Percentiles rank a stretch among this genome's conserved stretches.
Evolutionary conservation across 1,284 basidiomycete genomes (phyloP).

Genomic region (Sporisorium iseilematis-ciliati): DNA sequence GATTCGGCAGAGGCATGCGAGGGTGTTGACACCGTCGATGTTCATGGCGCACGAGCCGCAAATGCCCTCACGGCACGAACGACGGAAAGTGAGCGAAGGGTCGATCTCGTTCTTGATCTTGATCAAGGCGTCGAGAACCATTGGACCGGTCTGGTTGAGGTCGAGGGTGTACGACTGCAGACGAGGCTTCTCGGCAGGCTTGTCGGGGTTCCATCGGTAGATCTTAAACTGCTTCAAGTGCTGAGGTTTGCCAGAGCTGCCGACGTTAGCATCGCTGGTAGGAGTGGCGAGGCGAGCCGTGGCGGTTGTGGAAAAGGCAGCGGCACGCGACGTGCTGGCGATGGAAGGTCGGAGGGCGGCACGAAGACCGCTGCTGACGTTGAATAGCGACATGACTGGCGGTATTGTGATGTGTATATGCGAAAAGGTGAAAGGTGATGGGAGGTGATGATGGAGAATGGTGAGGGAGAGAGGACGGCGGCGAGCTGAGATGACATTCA

Average conservation of each 20-base stretch:
- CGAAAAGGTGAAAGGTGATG: background rate
- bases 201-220: slow-evolving; percentile 82
- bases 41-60: slow-evolving; percentile 99
- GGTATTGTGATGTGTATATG: background rate
- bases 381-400: slow-evolving; percentile 46
- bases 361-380: slow-evolving; percentile 40
- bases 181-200: slow-evolving; percentile 89
- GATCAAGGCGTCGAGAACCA: slow-evolving; percentile 91
- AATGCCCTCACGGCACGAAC: slow-evolving; percentile 97
- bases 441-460: slow-evolving; percentile 6
- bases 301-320: slow-evolving; percentile 61
- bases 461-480: background rate
- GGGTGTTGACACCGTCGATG: slow-evolving; percentile 93
- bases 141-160: slow-evolving; percentile 93
- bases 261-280: slow-evolving; percentile 47
- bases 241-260: slow-evolving; percentile 53
- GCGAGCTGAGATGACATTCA: background rate
- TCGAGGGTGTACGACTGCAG: slow-evolving; percentile 93
- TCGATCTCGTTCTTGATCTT: slow-evolving; percentile 99
- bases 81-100: slow-evolving; percentile 94
- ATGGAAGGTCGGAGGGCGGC: slow-evolving; percentile 41
- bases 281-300: slow-evolving; percentile 63
- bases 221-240: slow-evolving; percentile 69
- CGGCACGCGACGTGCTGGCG: slow-evolving; percentile 36
- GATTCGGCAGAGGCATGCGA: slow-evolving; percentile 96